Conservation (phyloP, 2,329 filamentous ascomycete species). For the Aspergillus fructus region DNA sequence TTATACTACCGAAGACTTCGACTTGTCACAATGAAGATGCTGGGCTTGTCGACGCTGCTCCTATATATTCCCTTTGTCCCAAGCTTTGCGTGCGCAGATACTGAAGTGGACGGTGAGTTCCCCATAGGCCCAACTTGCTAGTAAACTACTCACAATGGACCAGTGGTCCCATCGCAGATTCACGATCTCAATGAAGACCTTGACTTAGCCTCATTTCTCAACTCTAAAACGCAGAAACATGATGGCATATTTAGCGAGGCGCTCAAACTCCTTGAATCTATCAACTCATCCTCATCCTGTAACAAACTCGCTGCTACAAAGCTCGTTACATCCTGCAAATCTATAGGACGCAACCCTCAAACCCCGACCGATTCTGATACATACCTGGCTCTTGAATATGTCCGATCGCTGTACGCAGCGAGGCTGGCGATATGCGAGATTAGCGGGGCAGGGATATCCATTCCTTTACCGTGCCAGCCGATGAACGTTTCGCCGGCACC, state of each 20-base stretch:
- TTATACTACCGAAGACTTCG: neutral
- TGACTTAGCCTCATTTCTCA: constrained; percentile 31
- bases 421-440: constrained; percentile 65
- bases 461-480: constrained; percentile 53
- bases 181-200: constrained; percentile 17
- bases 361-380: constrained; percentile 21
- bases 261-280: constrained; percentile 43
- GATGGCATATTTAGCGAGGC: constrained; percentile 43
- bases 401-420: constrained; percentile 60
- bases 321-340: constrained; percentile 55
- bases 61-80: neutral
- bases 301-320: constrained; percentile 52
- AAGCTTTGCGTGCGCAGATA: neutral
- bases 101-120: constrained; percentile 1
- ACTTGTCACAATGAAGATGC: neutral
- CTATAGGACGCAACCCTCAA: constrained; percentile 40
- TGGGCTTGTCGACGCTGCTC: neutral
- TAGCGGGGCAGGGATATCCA: constrained; percentile 48
- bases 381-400: constrained; percentile 40
- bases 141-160: neutral
- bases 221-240: constrained; percentile 22
- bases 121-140: neutral
- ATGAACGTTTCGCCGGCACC: constrained; percentile 44
- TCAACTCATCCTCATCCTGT: constrained; percentile 52
- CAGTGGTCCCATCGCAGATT: constrained; percentile 6